Conservation (phyloP, 192 early-diverging fungal species). For the Backusella morwellensis region DNA sequence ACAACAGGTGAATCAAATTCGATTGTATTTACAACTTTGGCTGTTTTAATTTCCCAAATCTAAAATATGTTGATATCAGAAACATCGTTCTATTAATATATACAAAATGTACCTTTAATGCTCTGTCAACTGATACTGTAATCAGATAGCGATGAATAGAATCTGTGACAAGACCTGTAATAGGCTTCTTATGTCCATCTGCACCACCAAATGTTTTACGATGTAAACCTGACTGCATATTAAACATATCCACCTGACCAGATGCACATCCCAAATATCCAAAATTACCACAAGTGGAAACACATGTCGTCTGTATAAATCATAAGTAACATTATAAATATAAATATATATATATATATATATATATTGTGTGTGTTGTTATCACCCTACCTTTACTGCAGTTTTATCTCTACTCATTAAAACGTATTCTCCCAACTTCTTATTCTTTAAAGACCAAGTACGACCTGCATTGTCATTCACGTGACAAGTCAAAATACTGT, state of each 20-base stretch:
- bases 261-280: conserved; percentile 77
- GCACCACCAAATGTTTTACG: conserved; percentile 64
- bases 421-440: conserved; percentile 68
- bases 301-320: conserved; percentile 46
- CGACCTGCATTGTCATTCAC: conserved; percentile 68
- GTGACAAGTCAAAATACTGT: conserved; percentile 89
- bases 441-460: conserved; percentile 82
- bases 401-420: conserved; percentile 60
- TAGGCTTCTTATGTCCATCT: conserved; percentile 70
- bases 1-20: conserved; percentile 65
- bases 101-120: conserved; percentile 59
- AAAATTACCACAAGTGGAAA: conserved; percentile 94
- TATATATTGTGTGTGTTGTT: neutral
- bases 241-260: conserved; percentile 87
- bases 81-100: neutral
- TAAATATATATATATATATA: neutral
- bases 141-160: conserved; percentile 69
- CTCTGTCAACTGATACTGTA: conserved; percentile 78
- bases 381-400: conserved; percentile 21
- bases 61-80: conserved; percentile 11
- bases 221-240: conserved; percentile 90
- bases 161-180: conserved; percentile 81
- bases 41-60: conserved; percentile 84
- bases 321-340: neutral
- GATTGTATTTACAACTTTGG: conserved; percentile 60